Conservation (phyloP, 2,329 filamentous ascomycete species). For the Knufia fluminis region DNA sequence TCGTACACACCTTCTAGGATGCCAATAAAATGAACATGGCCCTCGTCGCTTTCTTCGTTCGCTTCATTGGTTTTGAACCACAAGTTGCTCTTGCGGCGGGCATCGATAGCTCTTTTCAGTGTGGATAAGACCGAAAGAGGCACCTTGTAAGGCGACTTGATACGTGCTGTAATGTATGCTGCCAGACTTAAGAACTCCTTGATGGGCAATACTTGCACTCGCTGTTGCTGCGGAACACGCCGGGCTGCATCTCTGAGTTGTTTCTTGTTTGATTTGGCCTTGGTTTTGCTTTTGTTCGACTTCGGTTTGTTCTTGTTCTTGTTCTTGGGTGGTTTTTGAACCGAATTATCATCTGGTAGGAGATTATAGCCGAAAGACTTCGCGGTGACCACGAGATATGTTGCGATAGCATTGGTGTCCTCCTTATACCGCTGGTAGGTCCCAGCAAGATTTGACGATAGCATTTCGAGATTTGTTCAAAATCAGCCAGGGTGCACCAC, state of each 20-base stretch:
- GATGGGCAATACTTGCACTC: background rate
- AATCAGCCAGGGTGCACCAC: too few species aligned
- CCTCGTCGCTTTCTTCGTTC: conserved; percentile 3
- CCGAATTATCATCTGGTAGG: background rate
- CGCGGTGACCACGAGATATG: background rate
- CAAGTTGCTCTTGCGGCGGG: background rate
- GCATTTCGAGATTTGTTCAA: background rate
- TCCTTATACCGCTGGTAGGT: background rate
- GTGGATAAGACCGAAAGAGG: background rate
- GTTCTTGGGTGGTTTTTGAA: background rate
- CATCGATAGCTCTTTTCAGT: background rate
- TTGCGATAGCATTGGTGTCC: background rate
- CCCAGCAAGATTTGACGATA: background rate
- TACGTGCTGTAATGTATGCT: background rate
- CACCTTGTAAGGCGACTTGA: background rate
- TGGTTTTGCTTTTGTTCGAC: background rate
- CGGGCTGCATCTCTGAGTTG: background rate
- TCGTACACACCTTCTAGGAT: conserved; percentile 11
- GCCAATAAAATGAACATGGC: conserved; percentile 12
- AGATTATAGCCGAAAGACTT: background rate
- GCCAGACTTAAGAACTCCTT: background rate
- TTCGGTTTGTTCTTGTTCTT: background rate
- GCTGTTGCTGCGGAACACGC: background rate
- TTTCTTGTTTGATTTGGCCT: background rate
- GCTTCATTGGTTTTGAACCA: conserved; percentile 2